Conservation (phyloP, 2,329 filamentous ascomycete genomes). For the Teratosphaeria nubilosa region DNA sequence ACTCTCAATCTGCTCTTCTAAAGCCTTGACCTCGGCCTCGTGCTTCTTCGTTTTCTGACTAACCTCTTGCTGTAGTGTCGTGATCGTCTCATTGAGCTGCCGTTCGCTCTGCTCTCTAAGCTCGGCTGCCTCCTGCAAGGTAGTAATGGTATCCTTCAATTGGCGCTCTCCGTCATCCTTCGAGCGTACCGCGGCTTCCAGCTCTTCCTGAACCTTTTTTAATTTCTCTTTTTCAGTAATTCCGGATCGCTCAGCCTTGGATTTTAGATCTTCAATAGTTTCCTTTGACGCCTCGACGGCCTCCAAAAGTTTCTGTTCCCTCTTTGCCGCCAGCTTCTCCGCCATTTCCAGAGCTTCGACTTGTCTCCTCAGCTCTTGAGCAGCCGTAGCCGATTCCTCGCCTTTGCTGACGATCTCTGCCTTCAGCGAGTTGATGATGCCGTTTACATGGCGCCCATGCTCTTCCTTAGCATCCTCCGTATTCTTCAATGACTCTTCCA, state of each 20-base stretch:
- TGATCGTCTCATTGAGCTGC: neutral
- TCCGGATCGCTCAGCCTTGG: neutral
- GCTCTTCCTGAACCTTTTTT: neutral
- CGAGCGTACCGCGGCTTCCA: neutral
- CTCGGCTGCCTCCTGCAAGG: neutral
- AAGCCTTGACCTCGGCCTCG: neutral
- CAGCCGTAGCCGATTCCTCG: neutral
- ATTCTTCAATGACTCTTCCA: constrained; percentile 11
- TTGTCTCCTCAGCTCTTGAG: neutral
- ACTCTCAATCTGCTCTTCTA: too few species aligned
- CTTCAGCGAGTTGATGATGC: neutral
- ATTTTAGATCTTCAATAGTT: neutral
- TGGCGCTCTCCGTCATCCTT: neutral
- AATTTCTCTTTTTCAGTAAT: neutral
- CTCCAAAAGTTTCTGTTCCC: neutral
- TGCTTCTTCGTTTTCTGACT: neutral
- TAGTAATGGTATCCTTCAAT: neutral
- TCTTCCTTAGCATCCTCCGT: constrained; percentile 7
- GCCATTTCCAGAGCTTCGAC: neutral
- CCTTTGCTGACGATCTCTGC: neutral
- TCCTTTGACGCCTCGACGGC: neutral
- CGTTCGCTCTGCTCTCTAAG: neutral
- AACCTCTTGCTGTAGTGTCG: neutral
- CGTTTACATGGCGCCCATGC: neutral
- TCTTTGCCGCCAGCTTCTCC: neutral